phyloP scores from a whole-genome alignment of 257 asterid species.

The Vinca minor region DNA sequence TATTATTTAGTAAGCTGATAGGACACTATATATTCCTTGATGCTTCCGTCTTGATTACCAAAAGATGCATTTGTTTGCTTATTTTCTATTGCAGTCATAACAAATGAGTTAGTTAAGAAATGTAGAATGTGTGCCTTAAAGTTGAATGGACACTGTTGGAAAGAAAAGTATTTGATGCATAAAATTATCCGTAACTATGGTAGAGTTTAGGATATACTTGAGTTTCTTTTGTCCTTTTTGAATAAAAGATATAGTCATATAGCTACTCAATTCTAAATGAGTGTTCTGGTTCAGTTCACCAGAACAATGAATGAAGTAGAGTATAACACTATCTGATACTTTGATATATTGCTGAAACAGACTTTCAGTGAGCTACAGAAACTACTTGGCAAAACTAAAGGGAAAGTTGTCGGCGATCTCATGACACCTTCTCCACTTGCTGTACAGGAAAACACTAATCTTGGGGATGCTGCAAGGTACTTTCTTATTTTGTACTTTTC shows the following conservation, averaged over 20 bases:
- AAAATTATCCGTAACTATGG: not conserved
- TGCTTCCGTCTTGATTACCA: not conserved
- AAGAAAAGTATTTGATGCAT: not conserved
- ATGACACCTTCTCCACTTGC: constrained; percentile 75
- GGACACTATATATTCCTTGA: not conserved
- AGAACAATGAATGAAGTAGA: not conserved
- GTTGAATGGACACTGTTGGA: not conserved
- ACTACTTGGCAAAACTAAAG: constrained; percentile 67
- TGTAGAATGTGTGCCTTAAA: not conserved
- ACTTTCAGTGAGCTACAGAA: constrained; percentile 77
- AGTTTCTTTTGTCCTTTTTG: not conserved
- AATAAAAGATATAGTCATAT: too few species aligned
- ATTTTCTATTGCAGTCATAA: not conserved
- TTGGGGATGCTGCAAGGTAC: constrained; percentile 88
- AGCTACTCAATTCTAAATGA: not conserved
- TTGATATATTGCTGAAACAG: constrained; percentile 21
- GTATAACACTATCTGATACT: not conserved
- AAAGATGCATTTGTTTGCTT: not conserved
- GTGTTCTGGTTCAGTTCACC: not conserved
- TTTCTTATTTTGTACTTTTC: not conserved
- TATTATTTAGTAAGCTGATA: not conserved
- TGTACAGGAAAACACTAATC: constrained; percentile 67
- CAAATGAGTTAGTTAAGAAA: not conserved
- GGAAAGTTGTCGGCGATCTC: constrained; percentile 80
- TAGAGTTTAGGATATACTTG: not conserved